Percentiles rank a stretch among this genome's conserved stretches.
phyloP scores from a whole-genome alignment of 176 grass and related monocot genomes.

The Elymus sibiricus region DNA sequence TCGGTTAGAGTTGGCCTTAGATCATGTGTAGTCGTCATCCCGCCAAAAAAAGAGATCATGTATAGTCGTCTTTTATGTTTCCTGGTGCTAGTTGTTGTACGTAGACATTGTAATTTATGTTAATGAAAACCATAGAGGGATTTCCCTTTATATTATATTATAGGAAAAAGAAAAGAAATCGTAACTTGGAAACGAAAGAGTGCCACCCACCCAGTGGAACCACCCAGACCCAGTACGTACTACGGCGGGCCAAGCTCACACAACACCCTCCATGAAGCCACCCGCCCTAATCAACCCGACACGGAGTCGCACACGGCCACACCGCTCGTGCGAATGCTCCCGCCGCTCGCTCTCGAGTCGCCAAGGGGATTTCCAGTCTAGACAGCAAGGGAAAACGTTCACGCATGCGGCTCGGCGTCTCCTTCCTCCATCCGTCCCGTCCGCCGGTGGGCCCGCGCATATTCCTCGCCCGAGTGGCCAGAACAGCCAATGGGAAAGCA shows the following conservation, averaged over 20 bases:
- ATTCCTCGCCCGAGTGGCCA: neutral
- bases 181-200: neutral
- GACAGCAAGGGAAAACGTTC: neutral
- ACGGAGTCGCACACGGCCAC: constrained; percentile 18
- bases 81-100: too few relatives aligned
- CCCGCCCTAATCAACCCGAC: constrained; percentile 15
- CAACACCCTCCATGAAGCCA: neutral
- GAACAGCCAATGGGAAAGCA: constrained; percentile 14
- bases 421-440: neutral
- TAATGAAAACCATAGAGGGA: too few relatives aligned
- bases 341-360: neutral
- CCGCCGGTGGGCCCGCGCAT: neutral
- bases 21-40: too few relatives aligned
- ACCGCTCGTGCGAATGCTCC: neutral
- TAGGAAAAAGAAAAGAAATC: too few relatives aligned
- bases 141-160: too few relatives aligned
- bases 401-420: neutral
- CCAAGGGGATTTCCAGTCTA: too few relatives aligned
- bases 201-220: neutral
- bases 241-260: constrained; percentile 3
- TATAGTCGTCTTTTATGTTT: too few relatives aligned
- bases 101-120: too few relatives aligned
- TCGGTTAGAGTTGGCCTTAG: too few relatives aligned
- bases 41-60: too few relatives aligned
- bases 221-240: neutral